Evolutionary conservation across 805 yeast genomes (phyloP).

Genomic region (Tetrapisispora namnaoensis): DNA sequence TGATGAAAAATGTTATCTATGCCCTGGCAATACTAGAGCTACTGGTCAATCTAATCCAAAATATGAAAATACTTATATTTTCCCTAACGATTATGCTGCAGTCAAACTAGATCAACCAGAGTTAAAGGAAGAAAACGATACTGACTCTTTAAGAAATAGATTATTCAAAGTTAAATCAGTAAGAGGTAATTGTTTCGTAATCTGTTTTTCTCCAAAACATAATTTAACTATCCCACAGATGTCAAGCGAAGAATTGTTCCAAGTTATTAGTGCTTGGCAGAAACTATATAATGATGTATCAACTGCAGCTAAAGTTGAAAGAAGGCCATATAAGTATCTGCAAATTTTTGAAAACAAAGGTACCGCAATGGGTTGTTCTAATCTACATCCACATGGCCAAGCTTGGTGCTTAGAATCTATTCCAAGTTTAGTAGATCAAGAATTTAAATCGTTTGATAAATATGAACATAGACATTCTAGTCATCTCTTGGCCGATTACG

Average conservation of each 20-base stretch:
- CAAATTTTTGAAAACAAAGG: constrained; percentile 76
- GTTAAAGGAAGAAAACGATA: constrained; percentile 15
- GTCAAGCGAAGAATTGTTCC: constrained; percentile 34
- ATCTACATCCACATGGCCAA: constrained; percentile 78
- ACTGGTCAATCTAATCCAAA: constrained; percentile 50
- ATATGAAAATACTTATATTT: constrained; percentile 48
- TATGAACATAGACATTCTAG: constrained; percentile 37
- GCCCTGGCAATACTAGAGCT: constrained; percentile 63
- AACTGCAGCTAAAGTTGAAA: constrained; percentile 27
- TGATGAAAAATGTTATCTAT: constrained; percentile 59
- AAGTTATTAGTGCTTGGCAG: constrained; percentile 56
- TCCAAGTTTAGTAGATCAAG: constrained; percentile 58
- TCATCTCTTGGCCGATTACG: constrained; percentile 56
- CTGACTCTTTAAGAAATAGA: constrained; percentile 30
- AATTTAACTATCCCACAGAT: constrained; percentile 56
- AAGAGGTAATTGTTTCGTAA: constrained; percentile 58
- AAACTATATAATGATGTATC: constrained; percentile 38
- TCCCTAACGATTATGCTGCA: constrained; percentile 64
- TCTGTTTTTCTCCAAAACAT: constrained; percentile 66
- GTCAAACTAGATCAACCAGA: constrained; percentile 50
- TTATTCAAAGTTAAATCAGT: constrained; percentile 50
- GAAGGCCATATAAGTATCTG: constrained; percentile 44
- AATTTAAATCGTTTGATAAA: constrained; percentile 40
- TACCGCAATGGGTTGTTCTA: constrained; percentile 72
- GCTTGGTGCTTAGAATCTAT: constrained; percentile 62